Base-by-base conservation (phyloP, 2,329 filamentous ascomycete genomes). In the Exophiala calicioides region DNA sequence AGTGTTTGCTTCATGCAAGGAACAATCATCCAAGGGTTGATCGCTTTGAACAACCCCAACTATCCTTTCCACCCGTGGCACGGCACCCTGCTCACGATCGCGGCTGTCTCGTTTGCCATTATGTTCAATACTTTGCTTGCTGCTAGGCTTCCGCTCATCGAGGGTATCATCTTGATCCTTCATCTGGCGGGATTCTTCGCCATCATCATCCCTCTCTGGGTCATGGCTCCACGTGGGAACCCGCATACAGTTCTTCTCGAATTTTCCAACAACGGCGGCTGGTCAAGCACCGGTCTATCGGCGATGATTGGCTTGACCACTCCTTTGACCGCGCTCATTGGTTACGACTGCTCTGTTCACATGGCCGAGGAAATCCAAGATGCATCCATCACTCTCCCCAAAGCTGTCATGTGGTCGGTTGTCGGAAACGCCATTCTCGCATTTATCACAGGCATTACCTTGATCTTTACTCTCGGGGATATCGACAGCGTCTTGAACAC, bases 281-380 rank as follows among this genome's bases (percentile, higher is more conserved):
- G 71, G 71, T 32, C 52, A n/a, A n/a, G n/a, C n/a, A 50, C 23
- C 8, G 46, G 46, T 19, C 47, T 61, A 12, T 44, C 60, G 7
- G 45, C 46, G 21, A 48, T 63, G 23, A 44, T 62, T 26, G 61
- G 61, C 7, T 34, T 61, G 16, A 40, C 53, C 16, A 46, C 52
- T 4, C 52, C 60, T 7, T 46, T 58, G 5, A 58, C 20, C 39
- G 18, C 21, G 10, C 26, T 50, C 10, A 35, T 41, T 37, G 53
- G 53, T 27, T 44, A 44, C 31, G 40, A 44, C 19, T 44, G 40
- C 27, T 44, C 40, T 13, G 40, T 44, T 8, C 40, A 44, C 31
- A 44, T 44, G 40, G 27, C 74, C 4, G 76, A 78, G 58, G 76
- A 78, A 57, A 71, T 78, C 20, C 64, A 68, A 35, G 68, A 75